A percentile compares a stretch with the other conserved stretches of the same genome.
Evolutionary conservation across 768 basidiomycete species (phyloP).

Genomic region (Saitozyma podzolica): DNA sequence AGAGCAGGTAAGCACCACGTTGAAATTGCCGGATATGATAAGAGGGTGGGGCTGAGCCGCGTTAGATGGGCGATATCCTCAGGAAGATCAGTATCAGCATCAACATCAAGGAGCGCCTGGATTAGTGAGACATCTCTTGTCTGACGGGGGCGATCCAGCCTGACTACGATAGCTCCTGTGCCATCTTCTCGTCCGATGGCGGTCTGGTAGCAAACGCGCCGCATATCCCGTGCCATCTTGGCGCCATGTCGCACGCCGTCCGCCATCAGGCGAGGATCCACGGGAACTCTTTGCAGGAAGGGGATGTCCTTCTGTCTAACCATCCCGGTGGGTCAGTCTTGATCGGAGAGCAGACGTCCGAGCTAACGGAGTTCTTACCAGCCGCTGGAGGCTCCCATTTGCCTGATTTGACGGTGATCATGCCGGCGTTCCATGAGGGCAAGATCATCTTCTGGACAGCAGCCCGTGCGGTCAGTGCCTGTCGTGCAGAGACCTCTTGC

Average conservation of each 20-base stretch:
- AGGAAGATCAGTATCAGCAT: constrained; percentile 91
- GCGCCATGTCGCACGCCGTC: constrained; percentile 35
- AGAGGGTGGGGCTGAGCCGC: neutral
- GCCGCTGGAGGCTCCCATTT: constrained; percentile 25
- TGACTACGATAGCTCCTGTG: constrained; percentile 58
- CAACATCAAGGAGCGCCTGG: constrained; percentile 93
- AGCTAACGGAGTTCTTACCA: constrained; percentile 64
- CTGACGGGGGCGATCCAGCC: no score
- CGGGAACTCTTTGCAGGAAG: constrained; percentile 15
- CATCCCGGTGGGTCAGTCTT: no score
- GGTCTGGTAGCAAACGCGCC: constrained; percentile 60
- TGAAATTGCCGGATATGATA: neutral
- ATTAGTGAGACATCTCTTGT: constrained; percentile 62
- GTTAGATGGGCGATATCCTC: constrained; percentile 84
- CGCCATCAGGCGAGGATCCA: constrained; percentile 23
- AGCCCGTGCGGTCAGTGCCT: constrained; percentile 60
- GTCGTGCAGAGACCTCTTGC: neutral
- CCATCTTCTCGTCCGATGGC: constrained; percentile 88
- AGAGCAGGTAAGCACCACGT: constrained; percentile 55
- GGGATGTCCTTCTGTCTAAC: constrained; percentile 38
- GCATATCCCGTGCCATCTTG: constrained; percentile 37
- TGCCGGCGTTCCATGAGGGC: constrained; percentile 37
- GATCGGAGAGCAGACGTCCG: no score
- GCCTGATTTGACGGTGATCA: constrained; percentile 35
- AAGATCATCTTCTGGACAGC: constrained; percentile 70